phyloP scores from a whole-genome alignment of 805 yeast genomes.

The Monosporozyma yasuniensis region DNA sequence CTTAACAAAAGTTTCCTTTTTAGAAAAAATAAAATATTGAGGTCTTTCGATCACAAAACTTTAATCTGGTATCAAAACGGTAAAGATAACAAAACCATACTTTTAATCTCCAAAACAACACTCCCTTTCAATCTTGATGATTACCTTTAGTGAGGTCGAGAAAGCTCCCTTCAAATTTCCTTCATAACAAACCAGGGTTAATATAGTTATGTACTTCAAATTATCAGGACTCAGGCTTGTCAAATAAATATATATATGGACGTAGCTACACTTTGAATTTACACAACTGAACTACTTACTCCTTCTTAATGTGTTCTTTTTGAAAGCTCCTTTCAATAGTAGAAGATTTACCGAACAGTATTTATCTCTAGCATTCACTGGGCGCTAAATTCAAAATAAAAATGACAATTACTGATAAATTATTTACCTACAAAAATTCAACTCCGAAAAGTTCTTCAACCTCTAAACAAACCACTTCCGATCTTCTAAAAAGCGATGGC shows the following conservation, averaged over 20 bases:
- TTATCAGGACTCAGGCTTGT: no score
- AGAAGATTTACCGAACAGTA: not conserved
- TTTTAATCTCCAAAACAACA: not conserved
- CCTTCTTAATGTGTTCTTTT: not conserved
- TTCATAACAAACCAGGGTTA: not conserved
- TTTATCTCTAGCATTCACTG: not conserved
- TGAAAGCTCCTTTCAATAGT: not conserved
- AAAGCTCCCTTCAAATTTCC: not conserved
- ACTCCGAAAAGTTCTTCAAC: slow-evolving; percentile 1
- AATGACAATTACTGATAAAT: slow-evolving; percentile 11
- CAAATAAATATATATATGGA: not conserved
- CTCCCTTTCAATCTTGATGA: not conserved
- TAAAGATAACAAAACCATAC: not conserved
- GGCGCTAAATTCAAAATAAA: not conserved
- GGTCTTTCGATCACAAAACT: not conserved
- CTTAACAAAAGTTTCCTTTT: not conserved
- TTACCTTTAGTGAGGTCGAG: not conserved
- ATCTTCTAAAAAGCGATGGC: slow-evolving; percentile 9
- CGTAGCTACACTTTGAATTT: not conserved
- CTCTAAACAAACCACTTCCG: slow-evolving; percentile 13
- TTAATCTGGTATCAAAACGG: not conserved
- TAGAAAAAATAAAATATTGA: not conserved
- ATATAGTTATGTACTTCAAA: not conserved
- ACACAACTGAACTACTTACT: not conserved
- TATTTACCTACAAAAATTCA: not conserved